Conservation (phyloP, 2,329 filamentous ascomycete species). For the Epichloe sp. region DNA sequence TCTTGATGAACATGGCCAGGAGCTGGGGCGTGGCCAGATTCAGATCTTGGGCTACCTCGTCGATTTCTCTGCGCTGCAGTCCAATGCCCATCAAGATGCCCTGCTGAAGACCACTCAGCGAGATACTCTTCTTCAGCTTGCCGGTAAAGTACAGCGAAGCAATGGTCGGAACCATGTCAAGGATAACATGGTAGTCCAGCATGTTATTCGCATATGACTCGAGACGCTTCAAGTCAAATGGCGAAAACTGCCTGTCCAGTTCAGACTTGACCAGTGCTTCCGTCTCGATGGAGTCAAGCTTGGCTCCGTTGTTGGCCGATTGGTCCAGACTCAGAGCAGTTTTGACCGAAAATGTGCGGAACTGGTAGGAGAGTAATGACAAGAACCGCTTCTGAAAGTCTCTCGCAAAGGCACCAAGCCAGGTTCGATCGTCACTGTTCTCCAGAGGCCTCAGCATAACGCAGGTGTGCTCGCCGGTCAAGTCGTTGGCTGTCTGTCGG, state of each 20-base stretch:
- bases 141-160: constrained; percentile 77
- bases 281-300: constrained; percentile 40
- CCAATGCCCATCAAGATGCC: constrained; percentile 83
- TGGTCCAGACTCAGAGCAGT: constrained; percentile 81
- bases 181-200: constrained; percentile 93
- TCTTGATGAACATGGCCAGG: constrained; percentile 94
- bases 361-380: constrained; percentile 80
- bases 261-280: constrained; percentile 56
- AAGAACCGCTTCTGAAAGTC: constrained; percentile 96
- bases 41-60: constrained; percentile 67
- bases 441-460: constrained; percentile 85
- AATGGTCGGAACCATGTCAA: constrained; percentile 79
- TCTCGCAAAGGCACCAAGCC: constrained; percentile 80
- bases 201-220: constrained; percentile 95
- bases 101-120: constrained; percentile 70
- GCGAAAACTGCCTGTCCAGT: constrained; percentile 66
- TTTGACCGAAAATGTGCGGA: constrained; percentile 65
- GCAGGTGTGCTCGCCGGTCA: constrained; percentile 94
- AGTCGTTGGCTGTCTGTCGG: constrained; percentile 85
- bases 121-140: constrained; percentile 52
- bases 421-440: constrained; percentile 54
- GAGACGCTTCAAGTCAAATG: constrained; percentile 88
- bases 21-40: constrained; percentile 63
- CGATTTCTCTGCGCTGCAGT: constrained; percentile 78
- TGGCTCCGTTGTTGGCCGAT: constrained; percentile 61